Percentiles rank a stretch among this genome's conserved stretches.
Evolutionary conservation across 805 yeast genomes (phyloP).

Genomic region (Tetrapisispora arboricola): DNA sequence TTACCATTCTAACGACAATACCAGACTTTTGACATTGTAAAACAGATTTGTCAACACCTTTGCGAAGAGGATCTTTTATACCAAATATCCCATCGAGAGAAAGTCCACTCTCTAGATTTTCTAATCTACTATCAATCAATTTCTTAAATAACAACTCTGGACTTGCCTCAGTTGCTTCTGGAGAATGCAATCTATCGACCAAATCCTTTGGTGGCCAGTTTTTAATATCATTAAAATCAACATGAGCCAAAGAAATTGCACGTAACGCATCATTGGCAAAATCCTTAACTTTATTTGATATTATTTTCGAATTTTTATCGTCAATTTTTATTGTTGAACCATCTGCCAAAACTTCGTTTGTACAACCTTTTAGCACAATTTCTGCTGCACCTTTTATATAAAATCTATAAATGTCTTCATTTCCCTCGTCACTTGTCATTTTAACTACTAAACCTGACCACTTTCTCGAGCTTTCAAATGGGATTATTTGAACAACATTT

Average conservation of each 20-base stretch:
- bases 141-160: slow-evolving; percentile 34
- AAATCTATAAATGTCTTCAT: slow-evolving; percentile 36
- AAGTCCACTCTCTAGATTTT: slow-evolving; percentile 27
- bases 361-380: slow-evolving; percentile 56
- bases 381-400: slow-evolving; percentile 94
- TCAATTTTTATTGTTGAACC: slow-evolving; percentile 17
- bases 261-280: slow-evolving; percentile 77
- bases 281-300: slow-evolving; percentile 36
- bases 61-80: slow-evolving; percentile 88
- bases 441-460: slow-evolving; percentile 79
- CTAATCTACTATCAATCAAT: slow-evolving; percentile 10
- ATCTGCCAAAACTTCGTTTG: slow-evolving; percentile 29
- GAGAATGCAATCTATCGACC: slow-evolving; percentile 25
- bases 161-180: slow-evolving; percentile 30
- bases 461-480: slow-evolving; percentile 87
- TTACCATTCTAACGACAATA: slow-evolving; percentile 92
- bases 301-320: slow-evolving; percentile 24
- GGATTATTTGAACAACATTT: slow-evolving; percentile 58
- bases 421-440: slow-evolving; percentile 26
- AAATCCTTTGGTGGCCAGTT: slow-evolving; percentile 63
- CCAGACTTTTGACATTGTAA: slow-evolving; percentile 81
- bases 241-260: slow-evolving; percentile 81
- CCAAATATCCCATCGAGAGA: slow-evolving; percentile 73
- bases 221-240: slow-evolving; percentile 41
- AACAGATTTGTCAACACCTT: slow-evolving; percentile 86